phyloP scores from a whole-genome alignment of 805 yeast species.

The Kluyveromyces wickerhamii region DNA sequence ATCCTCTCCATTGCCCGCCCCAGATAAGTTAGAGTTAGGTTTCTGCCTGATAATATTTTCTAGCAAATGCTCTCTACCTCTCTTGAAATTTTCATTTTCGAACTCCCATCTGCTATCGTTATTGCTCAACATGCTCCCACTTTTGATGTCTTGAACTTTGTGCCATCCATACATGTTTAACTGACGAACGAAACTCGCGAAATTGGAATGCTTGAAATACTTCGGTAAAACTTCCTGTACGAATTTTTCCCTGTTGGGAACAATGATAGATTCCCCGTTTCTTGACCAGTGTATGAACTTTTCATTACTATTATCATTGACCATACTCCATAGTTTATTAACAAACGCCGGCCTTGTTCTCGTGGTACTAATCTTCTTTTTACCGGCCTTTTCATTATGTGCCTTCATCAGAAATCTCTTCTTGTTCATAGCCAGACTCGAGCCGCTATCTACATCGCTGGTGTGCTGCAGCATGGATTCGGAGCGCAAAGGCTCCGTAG shows the following conservation, averaged over 20 bases:
- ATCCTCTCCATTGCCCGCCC: constrained; percentile 12
- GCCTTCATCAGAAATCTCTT: background rate
- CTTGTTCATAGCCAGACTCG: constrained; percentile 2
- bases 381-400: constrained; percentile 1
- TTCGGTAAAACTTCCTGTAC: constrained; percentile 80
- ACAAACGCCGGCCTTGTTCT: constrained; percentile 84
- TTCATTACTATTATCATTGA: constrained; percentile 66
- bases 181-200: constrained; percentile 93
- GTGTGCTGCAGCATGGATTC: background rate
- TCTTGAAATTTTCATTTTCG: constrained; percentile 69
- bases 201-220: constrained; percentile 91
- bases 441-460: too few species aligned
- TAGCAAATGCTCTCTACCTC: constrained; percentile 74
- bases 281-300: constrained; percentile 76
- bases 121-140: constrained; percentile 55
- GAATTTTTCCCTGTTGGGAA: constrained; percentile 70
- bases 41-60: constrained; percentile 80
- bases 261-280: constrained; percentile 81
- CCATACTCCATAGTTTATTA: constrained; percentile 91
- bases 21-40: constrained; percentile 21
- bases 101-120: constrained; percentile 85
- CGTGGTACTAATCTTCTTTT: constrained; percentile 15
- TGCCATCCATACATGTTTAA: constrained; percentile 99
- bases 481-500: background rate
- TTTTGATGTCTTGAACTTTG: constrained; percentile 85